These are phyloP conservation scores for Geotrichum carabidarum DNA, from an alignment of 1,139 yeast species.

Conservation along the genomic window DNA sequence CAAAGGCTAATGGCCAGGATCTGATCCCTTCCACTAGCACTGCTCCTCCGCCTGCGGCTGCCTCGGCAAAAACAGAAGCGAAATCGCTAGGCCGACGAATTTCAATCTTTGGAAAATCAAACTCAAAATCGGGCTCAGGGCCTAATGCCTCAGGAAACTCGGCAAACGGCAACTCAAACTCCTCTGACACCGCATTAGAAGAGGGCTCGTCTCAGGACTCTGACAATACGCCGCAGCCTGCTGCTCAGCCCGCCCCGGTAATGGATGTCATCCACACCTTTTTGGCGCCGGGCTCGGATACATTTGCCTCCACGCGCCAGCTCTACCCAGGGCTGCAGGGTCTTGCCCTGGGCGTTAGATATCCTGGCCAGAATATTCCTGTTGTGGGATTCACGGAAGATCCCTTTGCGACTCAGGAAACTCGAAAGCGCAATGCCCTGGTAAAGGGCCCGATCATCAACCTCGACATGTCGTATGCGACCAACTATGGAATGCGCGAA, in stretches of 20 bases:
- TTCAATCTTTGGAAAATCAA: slow-evolving; percentile 24
- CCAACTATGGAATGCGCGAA: slow-evolving; percentile 47
- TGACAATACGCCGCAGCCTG: neutral
- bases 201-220: neutral
- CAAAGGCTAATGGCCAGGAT: neutral
- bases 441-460: slow-evolving; percentile 80
- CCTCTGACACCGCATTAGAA: neutral
- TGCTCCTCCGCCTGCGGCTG: neutral
- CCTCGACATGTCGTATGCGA: slow-evolving; percentile 57
- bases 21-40: neutral
- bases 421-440: slow-evolving; percentile 73
- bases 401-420: slow-evolving; percentile 60
- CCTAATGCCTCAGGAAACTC: neutral
- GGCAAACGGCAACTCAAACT: neutral
- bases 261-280: neutral
- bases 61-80: neutral
- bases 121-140: neutral
- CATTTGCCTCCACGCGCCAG: neutral
- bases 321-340: slow-evolving; percentile 32
- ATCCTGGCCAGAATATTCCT: slow-evolving; percentile 40
- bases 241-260: neutral
- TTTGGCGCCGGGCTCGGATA: neutral
- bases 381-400: slow-evolving; percentile 47
- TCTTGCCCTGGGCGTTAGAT: slow-evolving; percentile 32
- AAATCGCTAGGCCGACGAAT: slow-evolving; percentile 22